These are phyloP conservation scores for Nakaseomyces bracarensis DNA, from an alignment of 1,139 yeast species.

Conservation along the genomic window DNA sequence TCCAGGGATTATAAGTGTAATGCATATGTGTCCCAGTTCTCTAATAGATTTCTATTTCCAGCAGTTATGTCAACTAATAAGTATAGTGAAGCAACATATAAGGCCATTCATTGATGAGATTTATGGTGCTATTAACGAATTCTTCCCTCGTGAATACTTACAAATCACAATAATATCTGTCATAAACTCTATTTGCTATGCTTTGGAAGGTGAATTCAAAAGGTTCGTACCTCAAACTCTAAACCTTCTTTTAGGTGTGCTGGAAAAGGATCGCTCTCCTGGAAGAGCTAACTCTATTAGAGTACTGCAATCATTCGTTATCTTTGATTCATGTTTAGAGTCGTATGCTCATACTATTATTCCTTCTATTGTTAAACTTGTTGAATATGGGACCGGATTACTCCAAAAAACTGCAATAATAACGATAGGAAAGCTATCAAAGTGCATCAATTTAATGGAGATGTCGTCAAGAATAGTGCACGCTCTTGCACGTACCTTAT, in stretches of 20 bases:
- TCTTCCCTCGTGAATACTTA: constrained; percentile 56
- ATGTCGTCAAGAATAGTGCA: constrained; percentile 89
- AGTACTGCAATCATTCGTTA: constrained; percentile 82
- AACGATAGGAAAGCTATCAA: constrained; percentile 74
- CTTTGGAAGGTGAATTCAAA: constrained; percentile 89
- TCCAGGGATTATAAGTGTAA: constrained; percentile 78
- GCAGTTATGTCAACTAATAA: constrained; percentile 70
- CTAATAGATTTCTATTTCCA: constrained; percentile 85
- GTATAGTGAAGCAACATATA: constrained; percentile 83
- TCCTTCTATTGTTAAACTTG: constrained; percentile 74
- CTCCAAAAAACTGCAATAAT: constrained; percentile 72
- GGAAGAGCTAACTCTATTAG: constrained; percentile 61
- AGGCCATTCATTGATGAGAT: constrained; percentile 73
- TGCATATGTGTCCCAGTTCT: constrained; percentile 74
- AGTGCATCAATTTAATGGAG: constrained; percentile 65
- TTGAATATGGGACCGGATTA: constrained; percentile 55
- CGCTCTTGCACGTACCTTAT: constrained; percentile 67
- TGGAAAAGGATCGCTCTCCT: constrained; percentile 67
- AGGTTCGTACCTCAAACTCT: constrained; percentile 70
- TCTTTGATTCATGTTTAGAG: constrained; percentile 80
- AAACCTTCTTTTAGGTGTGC: constrained; percentile 64
- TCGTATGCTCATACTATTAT: constrained; percentile 80
- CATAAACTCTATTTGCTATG: constrained; percentile 75
- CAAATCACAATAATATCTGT: constrained; percentile 75
- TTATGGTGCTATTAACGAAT: constrained; percentile 66